Conservation (phyloP, 1,284 basidiomycete species). For the Bjerkandera adusta region DNA sequence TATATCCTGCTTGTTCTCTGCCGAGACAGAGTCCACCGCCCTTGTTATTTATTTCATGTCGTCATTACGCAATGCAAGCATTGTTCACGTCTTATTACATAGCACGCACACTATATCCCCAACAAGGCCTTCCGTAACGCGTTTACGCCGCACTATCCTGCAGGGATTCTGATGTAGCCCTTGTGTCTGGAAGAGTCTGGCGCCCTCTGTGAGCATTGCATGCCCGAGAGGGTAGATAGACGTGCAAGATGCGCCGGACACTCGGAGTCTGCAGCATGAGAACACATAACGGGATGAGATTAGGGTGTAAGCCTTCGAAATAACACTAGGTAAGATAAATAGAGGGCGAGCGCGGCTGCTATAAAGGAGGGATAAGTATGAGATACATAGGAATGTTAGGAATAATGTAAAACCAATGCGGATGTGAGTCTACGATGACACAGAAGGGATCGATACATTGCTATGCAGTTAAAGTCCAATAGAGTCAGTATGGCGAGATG, state of each 20-base stretch:
- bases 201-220: too few relatives aligned
- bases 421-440: constrained; percentile 2
- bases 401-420: constrained; percentile 11
- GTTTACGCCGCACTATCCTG: too few relatives aligned
- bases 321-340: too few relatives aligned
- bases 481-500: constrained; percentile 1
- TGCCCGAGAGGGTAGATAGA: too few relatives aligned
- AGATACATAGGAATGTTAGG: background rate
- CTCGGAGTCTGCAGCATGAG: constrained; percentile 1
- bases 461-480: constrained; percentile 7
- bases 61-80: constrained; percentile 7
- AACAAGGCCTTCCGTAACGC: too few relatives aligned
- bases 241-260: constrained; percentile 9
- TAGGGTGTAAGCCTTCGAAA: too few relatives aligned
- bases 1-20: background rate
- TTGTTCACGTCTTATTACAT: constrained; percentile 9
- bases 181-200: too few relatives aligned
- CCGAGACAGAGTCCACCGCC: background rate
- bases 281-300: background rate
- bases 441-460: constrained; percentile 5
- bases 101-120: too few relatives aligned
- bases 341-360: background rate
- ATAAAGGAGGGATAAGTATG: background rate
- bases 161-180: too few relatives aligned
- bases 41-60: background rate